Base-by-base conservation (phyloP, 345 rosid species). In the Aegle marmelos region DNA sequence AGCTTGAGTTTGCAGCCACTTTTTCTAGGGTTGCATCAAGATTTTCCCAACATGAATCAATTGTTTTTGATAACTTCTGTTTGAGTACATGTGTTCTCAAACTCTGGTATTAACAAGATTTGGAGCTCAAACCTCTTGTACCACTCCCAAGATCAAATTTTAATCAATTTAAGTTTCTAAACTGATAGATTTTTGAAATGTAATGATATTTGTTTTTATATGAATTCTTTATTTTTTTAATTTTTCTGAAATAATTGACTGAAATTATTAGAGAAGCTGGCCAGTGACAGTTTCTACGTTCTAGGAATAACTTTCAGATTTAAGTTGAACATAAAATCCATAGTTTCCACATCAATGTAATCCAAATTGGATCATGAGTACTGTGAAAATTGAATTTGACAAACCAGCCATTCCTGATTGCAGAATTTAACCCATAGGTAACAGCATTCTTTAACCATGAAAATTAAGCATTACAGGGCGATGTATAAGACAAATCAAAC, bases 401-500 rank as follows among this genome's bases (percentile, higher is more conserved):
- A 17, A 70, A 54, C 19, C 9, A 70, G 14, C 9, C 58, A 27
- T 74, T 39, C 27, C 77, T 39, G 4, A 25, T 41, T 19, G 64
- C 39, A 39, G 61, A 74, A 37, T 30, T 41, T 50, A 37, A 59
- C 28, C 58, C 39, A 66, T 5, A 45, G 28, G 41, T 4, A 59
- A 61, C 21, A 9, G 11, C 1, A 4, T 41, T 19, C 22, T 41
- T 24, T 39, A 37, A 56, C 41, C 34, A 63, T 28, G 54, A 61
- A 19, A 58, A 45, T 25, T 63, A 36, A 64, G 68, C 9, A 24
- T 74, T 21, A 50, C 48, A 68, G 31, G 34, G 41, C 24, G 59
- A 72, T 25, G 33, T 22, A 25, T 48, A 41, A 56, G 56, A 81
- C 70, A 81, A 71, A 39, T 74, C 53, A 24, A 33, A 71, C 64